phyloP scores from a whole-genome alignment of 441 rosid species.

The Populus trichocarpa region DNA sequence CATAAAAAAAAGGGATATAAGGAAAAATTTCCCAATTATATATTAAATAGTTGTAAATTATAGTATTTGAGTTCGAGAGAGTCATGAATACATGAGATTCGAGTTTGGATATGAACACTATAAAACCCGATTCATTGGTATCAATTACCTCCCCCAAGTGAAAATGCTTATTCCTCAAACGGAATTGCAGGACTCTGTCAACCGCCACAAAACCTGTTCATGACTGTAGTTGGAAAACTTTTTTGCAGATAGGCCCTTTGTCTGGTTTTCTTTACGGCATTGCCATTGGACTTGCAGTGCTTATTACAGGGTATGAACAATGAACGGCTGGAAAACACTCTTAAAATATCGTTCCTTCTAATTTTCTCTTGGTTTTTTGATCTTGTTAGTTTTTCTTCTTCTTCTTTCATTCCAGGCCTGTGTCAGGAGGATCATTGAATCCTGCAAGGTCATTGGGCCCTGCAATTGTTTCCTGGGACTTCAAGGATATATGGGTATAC shows the following conservation, averaged over 20 bases:
- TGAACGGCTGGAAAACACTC: background rate
- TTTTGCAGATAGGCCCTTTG: conserved; percentile 48
- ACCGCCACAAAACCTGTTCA: background rate
- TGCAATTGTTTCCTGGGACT: conserved; percentile 66
- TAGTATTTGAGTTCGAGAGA: too few species aligned
- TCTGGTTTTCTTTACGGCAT: conserved; percentile 68
- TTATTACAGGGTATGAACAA: conserved; percentile 55
- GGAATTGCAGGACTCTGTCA: background rate
- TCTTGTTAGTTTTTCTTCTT: too few species aligned
- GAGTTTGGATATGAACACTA: too few species aligned
- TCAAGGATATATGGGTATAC: conserved; percentile 69
- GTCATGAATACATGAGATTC: too few species aligned
- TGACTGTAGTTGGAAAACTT: too few species aligned
- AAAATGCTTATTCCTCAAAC: background rate
- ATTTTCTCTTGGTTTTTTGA: too few species aligned
- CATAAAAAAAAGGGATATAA: too few species aligned
- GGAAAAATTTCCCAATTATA: too few species aligned
- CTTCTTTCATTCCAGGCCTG: conserved; percentile 38
- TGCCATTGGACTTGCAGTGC: conserved; percentile 69
- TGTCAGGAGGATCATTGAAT: conserved; percentile 87
- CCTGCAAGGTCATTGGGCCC: conserved; percentile 92
- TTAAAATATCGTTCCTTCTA: too few species aligned
- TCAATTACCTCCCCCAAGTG: too few species aligned
- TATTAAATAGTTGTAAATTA: too few species aligned
- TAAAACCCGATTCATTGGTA: too few species aligned